Percentiles rank a stretch among this genome's conserved stretches.
These are phyloP conservation scores for Stylosanthes scabra DNA, from an alignment of 331 rosid genomes.

Conservation along the genomic window DNA sequence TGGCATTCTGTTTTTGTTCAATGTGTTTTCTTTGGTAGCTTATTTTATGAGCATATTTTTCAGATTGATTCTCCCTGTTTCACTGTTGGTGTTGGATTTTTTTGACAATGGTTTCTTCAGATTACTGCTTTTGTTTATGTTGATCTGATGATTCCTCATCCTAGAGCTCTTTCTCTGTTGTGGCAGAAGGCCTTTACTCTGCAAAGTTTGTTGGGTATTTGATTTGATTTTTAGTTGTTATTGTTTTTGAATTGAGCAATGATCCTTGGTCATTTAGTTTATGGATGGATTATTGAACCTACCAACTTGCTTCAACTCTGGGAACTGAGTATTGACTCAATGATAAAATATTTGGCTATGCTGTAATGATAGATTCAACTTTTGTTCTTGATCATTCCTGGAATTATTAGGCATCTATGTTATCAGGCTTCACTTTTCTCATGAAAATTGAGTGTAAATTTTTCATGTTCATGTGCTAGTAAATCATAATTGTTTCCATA, in stretches of 20 bases:
- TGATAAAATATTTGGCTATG: background rate
- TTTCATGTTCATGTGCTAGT: conserved; percentile 2
- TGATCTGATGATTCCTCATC: background rate
- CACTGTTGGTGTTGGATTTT: background rate
- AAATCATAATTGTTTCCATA: background rate
- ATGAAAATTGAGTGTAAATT: conserved; percentile 10
- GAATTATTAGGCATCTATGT: too few relatives aligned
- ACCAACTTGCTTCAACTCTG: conserved; percentile 12
- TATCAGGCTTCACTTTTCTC: conserved; percentile 7
- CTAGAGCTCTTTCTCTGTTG: conserved; percentile 3
- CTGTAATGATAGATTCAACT: background rate
- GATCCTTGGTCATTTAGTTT: conserved; percentile 2
- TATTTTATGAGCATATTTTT: background rate
- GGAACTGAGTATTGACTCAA: background rate
- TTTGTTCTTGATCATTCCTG: background rate
- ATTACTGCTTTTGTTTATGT: background rate
- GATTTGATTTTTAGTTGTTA: background rate
- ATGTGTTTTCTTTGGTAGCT: background rate
- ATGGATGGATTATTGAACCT: conserved; percentile 8
- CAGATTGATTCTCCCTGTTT: background rate
- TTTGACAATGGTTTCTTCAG: background rate
- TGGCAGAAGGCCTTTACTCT: background rate
- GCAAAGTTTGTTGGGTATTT: background rate
- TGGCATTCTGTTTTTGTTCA: background rate
- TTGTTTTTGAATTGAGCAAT: conserved; percentile 8